phyloP scores from a whole-genome alignment of 2,329 filamentous ascomycete species.

The Dothistroma septosporum region DNA sequence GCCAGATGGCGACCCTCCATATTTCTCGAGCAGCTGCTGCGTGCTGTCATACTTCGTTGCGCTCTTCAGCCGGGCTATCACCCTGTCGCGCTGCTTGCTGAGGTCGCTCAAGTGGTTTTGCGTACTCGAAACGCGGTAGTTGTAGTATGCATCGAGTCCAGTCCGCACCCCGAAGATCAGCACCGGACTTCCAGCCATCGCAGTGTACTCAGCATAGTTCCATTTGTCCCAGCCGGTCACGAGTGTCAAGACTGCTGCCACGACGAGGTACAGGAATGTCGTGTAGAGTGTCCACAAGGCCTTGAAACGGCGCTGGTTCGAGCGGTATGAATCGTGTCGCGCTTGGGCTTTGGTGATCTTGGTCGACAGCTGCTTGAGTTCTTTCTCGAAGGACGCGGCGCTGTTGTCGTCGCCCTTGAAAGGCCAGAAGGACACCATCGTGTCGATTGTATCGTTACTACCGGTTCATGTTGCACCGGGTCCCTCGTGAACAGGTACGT shows the following conservation, averaged over 20 bases:
- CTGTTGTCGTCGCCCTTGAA: conserved; percentile 83
- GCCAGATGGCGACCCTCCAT: conserved; percentile 61
- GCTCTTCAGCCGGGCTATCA: conserved; percentile 89
- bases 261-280: conserved; percentile 83
- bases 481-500: not conserved
- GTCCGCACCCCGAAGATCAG: conserved; percentile 71
- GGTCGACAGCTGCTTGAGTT: conserved; percentile 71
- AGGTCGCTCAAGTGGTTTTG: conserved; percentile 67
- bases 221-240: conserved; percentile 81
- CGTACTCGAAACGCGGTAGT: conserved; percentile 70
- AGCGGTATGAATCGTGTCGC: conserved; percentile 68
- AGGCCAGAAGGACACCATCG: conserved; percentile 84
- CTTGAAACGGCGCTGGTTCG: conserved; percentile 70
- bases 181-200: conserved; percentile 68
- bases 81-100: conserved; percentile 73
- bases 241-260: conserved; percentile 72
- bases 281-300: conserved; percentile 89
- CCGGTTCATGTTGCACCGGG: conserved; percentile 6
- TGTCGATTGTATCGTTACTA: conserved; percentile 9
- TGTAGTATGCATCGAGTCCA: conserved; percentile 66
- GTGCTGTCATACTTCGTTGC: conserved; percentile 97
- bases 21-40: conserved; percentile 87
- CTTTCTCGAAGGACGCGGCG: conserved; percentile 89
- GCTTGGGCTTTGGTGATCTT: conserved; percentile 76
- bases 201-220: conserved; percentile 71